These are phyloP conservation scores for Rhytidiadelphus loreus DNA, from an alignment of 225 moss, liverwort and hornwort genomes.

Conservation along the genomic window DNA sequence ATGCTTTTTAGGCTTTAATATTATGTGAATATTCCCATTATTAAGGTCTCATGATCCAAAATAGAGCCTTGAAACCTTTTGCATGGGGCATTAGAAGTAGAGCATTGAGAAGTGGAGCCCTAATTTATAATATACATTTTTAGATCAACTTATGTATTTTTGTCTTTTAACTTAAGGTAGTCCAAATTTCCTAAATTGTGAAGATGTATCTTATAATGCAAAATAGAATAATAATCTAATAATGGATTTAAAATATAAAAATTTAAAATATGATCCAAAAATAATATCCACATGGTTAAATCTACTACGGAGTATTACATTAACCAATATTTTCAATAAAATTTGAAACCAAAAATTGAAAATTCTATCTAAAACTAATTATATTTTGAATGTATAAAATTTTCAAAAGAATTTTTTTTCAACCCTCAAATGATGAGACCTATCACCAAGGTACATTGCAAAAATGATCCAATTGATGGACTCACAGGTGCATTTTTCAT, in stretches of 20 bases:
- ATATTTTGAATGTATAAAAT: neutral
- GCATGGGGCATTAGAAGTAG: neutral
- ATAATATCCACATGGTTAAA: neutral
- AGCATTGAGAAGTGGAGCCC: fast-evolving
- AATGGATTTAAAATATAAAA: neutral
- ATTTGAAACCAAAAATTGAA: neutral
- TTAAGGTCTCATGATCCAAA: fast-evolving
- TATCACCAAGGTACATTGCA: neutral
- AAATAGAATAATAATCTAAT: no score
- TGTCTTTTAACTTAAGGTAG: neutral
- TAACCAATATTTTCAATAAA: neutral
- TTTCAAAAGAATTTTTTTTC: neutral
- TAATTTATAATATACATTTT: neutral
- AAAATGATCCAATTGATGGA: neutral
- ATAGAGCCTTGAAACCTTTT: fast-evolving
- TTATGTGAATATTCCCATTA: fast-evolving
- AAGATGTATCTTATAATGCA: neutral
- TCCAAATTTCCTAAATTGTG: neutral
- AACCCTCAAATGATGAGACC: neutral
- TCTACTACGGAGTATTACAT: neutral
- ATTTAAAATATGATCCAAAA: neutral
- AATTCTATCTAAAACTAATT: neutral
- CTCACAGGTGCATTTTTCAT: neutral
- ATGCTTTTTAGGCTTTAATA: neutral
- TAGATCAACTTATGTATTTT: neutral